Evolutionary conservation across 1,284 basidiomycete genomes (phyloP).

Genomic region (Inonotus hispidus): DNA sequence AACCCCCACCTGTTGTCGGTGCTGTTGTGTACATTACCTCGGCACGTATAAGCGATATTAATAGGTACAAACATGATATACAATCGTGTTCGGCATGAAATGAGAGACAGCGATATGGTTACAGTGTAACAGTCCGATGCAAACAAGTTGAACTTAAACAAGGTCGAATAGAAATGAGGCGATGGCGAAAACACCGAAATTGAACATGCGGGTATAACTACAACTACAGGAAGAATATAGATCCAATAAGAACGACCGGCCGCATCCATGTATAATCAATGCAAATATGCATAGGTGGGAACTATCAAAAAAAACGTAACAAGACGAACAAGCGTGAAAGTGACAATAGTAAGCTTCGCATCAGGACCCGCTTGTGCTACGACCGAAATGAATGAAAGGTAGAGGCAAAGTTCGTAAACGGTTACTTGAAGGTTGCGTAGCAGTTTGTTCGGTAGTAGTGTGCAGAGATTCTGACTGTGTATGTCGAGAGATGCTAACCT

Average conservation of each 20-base stretch:
- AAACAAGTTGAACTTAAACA: not conserved
- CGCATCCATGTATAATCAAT: not conserved
- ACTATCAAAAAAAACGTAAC: too few relatives aligned
- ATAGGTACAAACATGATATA: slow-evolving; percentile 1
- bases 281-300: not conserved
- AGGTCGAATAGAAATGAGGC: not conserved
- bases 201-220: not conserved
- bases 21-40: not conserved
- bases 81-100: not conserved
- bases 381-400: slow-evolving; percentile 16
- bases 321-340: not conserved
- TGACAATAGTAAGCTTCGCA: not conserved
- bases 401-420: slow-evolving; percentile 11
- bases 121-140: not conserved
- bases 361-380: slow-evolving; percentile 9
- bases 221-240: not conserved
- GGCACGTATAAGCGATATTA: not conserved
- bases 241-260: not conserved
- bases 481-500: not conserved
- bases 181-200: not conserved
- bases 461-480: slow-evolving; percentile 8
- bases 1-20: not conserved
- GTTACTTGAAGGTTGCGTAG: slow-evolving; percentile 1
- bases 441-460: slow-evolving; percentile 4
- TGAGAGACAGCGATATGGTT: not conserved